These are phyloP conservation scores for Durio zibethinus DNA, from an alignment of 345 rosid genomes.

Conservation along the genomic window DNA sequence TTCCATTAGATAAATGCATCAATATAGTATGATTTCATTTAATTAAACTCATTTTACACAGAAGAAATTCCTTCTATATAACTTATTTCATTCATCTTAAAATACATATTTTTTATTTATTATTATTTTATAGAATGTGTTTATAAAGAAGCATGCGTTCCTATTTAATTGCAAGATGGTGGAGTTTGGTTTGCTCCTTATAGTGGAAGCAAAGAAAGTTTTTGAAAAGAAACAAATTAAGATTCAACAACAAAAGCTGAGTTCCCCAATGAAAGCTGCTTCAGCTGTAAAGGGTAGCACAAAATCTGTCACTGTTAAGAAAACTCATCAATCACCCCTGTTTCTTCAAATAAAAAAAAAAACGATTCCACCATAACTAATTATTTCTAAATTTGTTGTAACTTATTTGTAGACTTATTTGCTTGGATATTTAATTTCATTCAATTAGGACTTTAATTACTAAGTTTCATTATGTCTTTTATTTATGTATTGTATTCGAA, in stretches of 20 bases:
- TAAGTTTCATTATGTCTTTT: no score
- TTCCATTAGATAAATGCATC: not conserved
- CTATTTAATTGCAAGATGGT: slow-evolving; percentile 64
- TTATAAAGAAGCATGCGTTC: not conserved
- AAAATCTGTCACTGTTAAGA: slow-evolving; percentile 34
- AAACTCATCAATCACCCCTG: slow-evolving; percentile 28
- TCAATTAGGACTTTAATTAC: no score
- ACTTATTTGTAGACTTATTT: no score
- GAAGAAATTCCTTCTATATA: no score
- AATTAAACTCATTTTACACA: not conserved
- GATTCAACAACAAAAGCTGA: slow-evolving; percentile 37
- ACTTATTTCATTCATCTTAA: not conserved
- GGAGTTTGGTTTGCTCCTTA: slow-evolving; percentile 87
- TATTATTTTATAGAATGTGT: not conserved
- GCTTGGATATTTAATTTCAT: no score
- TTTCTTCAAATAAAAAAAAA: slow-evolving; percentile 39
- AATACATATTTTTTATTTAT: not conserved
- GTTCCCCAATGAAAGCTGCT: slow-evolving; percentile 52
- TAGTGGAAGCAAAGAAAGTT: slow-evolving; percentile 64
- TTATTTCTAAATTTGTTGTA: no score
- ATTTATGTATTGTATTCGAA: no score
- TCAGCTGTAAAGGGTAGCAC: slow-evolving; percentile 36
- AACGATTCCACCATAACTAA: slow-evolving; percentile 33
- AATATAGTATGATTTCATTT: not conserved
- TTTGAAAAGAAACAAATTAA: slow-evolving; percentile 63